phyloP scores from a whole-genome alignment of 768 basidiomycete genomes.

The Strobilomyces echinocephalus region DNA sequence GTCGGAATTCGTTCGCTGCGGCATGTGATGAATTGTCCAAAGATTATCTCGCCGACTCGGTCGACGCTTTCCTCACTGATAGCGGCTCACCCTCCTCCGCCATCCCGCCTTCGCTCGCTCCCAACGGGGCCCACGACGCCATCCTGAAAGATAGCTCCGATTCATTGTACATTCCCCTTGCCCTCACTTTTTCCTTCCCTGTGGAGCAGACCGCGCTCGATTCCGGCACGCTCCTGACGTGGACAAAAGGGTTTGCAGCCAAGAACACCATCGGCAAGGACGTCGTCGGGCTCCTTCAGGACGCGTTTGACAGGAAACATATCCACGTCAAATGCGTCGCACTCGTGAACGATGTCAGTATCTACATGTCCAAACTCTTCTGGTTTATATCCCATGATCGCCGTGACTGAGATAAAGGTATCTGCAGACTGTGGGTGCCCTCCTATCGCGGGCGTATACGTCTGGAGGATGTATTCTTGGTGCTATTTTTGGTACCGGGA shows the following conservation, averaged over 20 bases:
- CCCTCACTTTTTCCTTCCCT: conserved; percentile 96
- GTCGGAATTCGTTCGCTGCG: background rate
- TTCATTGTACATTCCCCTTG: conserved; percentile 58
- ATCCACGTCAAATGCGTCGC: conserved; percentile 90
- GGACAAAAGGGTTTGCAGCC: conserved; percentile 95
- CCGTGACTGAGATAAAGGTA: conserved; percentile 6
- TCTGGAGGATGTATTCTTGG: conserved; percentile 84
- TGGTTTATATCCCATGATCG: background rate
- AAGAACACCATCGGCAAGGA: conserved; percentile 88
- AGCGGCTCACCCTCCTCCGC: conserved; percentile 26
- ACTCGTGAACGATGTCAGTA: conserved; percentile 86
- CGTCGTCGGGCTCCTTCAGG: conserved; percentile 83
- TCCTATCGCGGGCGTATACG: conserved; percentile 91
- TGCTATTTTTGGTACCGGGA: conserved; percentile 96
- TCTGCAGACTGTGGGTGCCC: conserved; percentile 85
- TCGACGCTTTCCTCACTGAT: conserved; percentile 86
- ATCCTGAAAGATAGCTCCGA: conserved; percentile 24
- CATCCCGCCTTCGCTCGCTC: conserved; percentile 26
- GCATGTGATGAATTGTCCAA: conserved; percentile 12
- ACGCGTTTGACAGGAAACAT: conserved; percentile 88
- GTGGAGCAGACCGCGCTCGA: conserved; percentile 94
- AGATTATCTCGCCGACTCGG: conserved; percentile 98
- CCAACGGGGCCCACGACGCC: conserved; percentile 10
- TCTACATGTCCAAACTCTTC: conserved; percentile 31
- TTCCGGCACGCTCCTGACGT: conserved; percentile 85